Evolutionary conservation across 306 rosid species (phyloP).

Genomic region (Lotus japonicus): DNA sequence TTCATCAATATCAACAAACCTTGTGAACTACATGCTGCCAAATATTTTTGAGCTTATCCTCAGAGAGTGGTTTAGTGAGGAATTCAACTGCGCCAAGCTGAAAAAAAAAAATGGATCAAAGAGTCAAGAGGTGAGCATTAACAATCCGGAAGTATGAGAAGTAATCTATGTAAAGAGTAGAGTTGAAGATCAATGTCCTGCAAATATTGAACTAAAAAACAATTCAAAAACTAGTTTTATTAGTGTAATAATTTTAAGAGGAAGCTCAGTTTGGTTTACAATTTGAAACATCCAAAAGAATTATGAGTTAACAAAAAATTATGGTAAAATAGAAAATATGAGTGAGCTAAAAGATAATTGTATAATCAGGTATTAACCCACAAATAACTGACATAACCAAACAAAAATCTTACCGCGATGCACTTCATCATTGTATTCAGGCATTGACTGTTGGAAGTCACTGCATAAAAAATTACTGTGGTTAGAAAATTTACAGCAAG

Average conservation of each 20-base stretch:
- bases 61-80: slow-evolving; percentile 79
- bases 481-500: slow-evolving; percentile 16
- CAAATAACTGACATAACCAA: neutral
- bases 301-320: neutral
- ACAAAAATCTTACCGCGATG: slow-evolving; percentile 69
- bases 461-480: slow-evolving; percentile 37
- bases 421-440: slow-evolving; percentile 91
- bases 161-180: neutral
- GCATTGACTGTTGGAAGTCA: slow-evolving; percentile 78
- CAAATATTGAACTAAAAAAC: neutral
- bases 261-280: neutral
- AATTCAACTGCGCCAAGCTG: slow-evolving; percentile 97
- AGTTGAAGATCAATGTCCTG: neutral
- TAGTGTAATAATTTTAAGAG: neutral
- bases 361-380: neutral
- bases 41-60: slow-evolving; percentile 83
- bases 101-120: slow-evolving; percentile 21
- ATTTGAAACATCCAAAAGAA: neutral
- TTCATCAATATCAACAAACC: slow-evolving; percentile 42
- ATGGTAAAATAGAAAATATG: neutral
- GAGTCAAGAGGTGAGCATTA: slow-evolving; percentile 8
- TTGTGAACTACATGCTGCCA: slow-evolving; percentile 99
- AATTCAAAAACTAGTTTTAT: neutral
- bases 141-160: neutral
- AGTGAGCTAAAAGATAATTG: neutral